Evolutionary conservation across 352 stramenopile genomes (phyloP).

Genomic region (Phytophthora cajani): DNA sequence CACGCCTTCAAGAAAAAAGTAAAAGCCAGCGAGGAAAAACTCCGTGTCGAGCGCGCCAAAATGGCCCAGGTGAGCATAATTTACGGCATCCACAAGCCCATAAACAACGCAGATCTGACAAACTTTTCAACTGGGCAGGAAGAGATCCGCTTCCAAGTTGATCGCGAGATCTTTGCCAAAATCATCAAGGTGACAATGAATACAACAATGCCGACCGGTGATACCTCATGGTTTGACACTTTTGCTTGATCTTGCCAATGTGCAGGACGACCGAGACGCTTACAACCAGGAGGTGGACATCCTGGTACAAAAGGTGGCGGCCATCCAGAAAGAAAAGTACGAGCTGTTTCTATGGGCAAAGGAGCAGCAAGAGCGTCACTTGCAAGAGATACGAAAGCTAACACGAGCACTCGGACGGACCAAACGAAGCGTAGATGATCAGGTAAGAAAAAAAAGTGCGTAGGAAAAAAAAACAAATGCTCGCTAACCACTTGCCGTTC

Average conservation of each 20-base stretch:
- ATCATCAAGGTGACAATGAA: slow-evolving; percentile 64
- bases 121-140: slow-evolving; percentile 39
- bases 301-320: slow-evolving; percentile 70
- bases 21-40: slow-evolving; percentile 64
- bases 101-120: background rate
- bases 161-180: slow-evolving; percentile 87
- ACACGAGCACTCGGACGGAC: slow-evolving; percentile 65
- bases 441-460: slow-evolving; percentile 33
- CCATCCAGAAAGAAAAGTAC: slow-evolving; percentile 76
- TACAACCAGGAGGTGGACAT: slow-evolving; percentile 81
- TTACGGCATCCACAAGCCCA: background rate
- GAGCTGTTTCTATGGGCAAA: slow-evolving; percentile 76
- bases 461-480: background rate
- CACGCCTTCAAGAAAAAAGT: slow-evolving; percentile 87
- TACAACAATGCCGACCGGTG: background rate
- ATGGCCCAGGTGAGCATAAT: slow-evolving; percentile 64
- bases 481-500: background rate
- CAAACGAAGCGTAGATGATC: slow-evolving; percentile 70
- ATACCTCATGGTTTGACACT: background rate
- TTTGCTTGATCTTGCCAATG: background rate
- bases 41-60: slow-evolving; percentile 61
- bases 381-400: slow-evolving; percentile 88
- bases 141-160: slow-evolving; percentile 80
- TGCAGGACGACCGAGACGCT: slow-evolving; percentile 68
- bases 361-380: slow-evolving; percentile 71